Evolutionary conservation across 768 basidiomycete species (phyloP).

Genomic region (Xerocomus brunneocitrinus): DNA sequence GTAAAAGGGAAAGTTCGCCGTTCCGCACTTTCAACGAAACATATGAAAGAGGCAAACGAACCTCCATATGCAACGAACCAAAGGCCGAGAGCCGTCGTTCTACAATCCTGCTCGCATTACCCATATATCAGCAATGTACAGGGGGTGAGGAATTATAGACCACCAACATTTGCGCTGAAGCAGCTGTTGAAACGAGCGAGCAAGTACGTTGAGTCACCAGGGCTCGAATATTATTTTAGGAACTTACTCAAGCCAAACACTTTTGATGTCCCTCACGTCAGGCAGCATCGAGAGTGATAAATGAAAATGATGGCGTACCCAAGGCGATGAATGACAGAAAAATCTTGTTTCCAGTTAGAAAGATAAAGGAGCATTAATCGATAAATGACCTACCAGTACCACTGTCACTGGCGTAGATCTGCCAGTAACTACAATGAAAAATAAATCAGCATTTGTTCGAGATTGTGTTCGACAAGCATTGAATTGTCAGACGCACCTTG

Average conservation of each 20-base stretch:
- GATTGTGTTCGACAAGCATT: neutral
- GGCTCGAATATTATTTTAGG: neutral
- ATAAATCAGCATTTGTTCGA: neutral
- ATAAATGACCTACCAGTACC: slow-evolving; percentile 13
- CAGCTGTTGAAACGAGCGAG: slow-evolving; percentile 6
- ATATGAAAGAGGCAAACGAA: slow-evolving; percentile 2
- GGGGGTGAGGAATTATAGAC: neutral
- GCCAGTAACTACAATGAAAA: slow-evolving; percentile 15
- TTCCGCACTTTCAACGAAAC: neutral
- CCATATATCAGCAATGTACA: slow-evolving; percentile 6
- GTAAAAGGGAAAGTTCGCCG: neutral
- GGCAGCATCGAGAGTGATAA: neutral
- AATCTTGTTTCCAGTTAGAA: slow-evolving; percentile 10
- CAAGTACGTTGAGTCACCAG: neutral
- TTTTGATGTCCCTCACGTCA: slow-evolving; percentile 14
- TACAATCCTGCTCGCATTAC: slow-evolving; percentile 10
- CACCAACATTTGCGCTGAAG: slow-evolving; percentile 26
- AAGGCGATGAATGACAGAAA: slow-evolving; percentile 18
- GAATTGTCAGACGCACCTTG: slow-evolving; percentile 13
- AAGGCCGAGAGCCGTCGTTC: slow-evolving; percentile 22
- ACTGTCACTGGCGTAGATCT: slow-evolving; percentile 12
- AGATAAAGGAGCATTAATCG: neutral
- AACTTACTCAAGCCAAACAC: slow-evolving; percentile 29
- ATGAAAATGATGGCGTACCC: slow-evolving; percentile 13
- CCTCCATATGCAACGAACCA: slow-evolving; percentile 15